phyloP scores from a whole-genome alignment of 2,329 filamentous ascomycete genomes.

The Penicillium verrucosum region DNA sequence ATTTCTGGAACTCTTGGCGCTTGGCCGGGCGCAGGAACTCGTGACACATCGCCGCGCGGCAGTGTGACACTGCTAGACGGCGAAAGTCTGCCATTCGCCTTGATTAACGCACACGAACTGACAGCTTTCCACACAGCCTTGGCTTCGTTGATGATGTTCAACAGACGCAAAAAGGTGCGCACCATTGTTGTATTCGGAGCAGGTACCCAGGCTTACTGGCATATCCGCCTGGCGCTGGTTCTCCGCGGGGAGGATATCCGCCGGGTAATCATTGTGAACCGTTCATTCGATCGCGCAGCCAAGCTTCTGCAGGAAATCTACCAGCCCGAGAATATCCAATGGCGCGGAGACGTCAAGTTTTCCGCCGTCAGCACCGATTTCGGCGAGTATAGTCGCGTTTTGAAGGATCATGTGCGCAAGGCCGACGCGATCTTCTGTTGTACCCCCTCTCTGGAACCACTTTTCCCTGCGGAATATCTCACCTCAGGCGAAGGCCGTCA shows the following conservation, averaged over 20 bases:
- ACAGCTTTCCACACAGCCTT: conserved; percentile 68
- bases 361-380: conserved; percentile 67
- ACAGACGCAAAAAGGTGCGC: conserved; percentile 65
- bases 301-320: conserved; percentile 55
- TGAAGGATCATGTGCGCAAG: conserved; percentile 65
- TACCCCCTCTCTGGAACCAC: conserved; percentile 68
- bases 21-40: conserved; percentile 35
- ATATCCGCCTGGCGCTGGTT: conserved; percentile 77
- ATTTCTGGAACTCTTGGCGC: conserved; percentile 32
- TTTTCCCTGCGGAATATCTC: conserved; percentile 72
- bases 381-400: conserved; percentile 63
- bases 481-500: conserved; percentile 55
- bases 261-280: conserved; percentile 79
- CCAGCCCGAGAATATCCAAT: conserved; percentile 53
- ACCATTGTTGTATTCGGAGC: conserved; percentile 81
- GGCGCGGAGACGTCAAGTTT: conserved; percentile 66
- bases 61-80: conserved; percentile 59
- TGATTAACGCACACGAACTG: conserved; percentile 65
- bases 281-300: conserved; percentile 49
- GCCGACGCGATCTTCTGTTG: conserved; percentile 86
- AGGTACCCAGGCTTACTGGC: conserved; percentile 92
- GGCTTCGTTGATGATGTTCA: conserved; percentile 58
- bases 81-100: conserved; percentile 56
- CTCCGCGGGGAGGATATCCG: conserved; percentile 64
- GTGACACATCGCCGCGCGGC: conserved; percentile 52